Conservation (phyloP, 345 rosid genomes). For the Populus alba region DNA sequence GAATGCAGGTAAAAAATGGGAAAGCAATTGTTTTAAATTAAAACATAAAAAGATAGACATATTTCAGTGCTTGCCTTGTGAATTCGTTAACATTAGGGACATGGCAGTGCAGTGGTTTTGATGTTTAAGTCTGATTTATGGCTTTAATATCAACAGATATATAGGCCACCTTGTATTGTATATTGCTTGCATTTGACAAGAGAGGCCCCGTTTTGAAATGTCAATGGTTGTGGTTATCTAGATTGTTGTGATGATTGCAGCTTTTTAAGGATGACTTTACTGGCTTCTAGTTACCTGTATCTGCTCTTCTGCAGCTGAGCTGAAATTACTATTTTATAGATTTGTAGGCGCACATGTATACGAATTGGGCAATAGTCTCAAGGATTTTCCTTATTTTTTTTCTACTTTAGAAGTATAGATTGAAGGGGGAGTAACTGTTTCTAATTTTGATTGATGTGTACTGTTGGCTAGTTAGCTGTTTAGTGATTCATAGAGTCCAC, state of each 20-base stretch:
- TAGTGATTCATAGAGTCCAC: not conserved
- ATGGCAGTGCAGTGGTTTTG: not conserved
- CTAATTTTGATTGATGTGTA: not conserved
- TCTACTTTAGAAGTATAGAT: not conserved
- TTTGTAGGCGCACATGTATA: not conserved
- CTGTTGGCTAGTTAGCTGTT: not conserved
- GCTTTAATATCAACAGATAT: not conserved
- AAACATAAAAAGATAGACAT: not conserved
- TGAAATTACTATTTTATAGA: not conserved
- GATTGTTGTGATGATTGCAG: not conserved
- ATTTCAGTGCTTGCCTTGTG: too few species aligned
- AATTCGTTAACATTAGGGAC: not conserved
- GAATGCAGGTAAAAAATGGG: conserved; percentile 28
- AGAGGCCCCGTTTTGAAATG: not conserved
- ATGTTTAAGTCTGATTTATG: not conserved
- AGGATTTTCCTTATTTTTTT: too few species aligned
- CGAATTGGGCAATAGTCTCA: not conserved
- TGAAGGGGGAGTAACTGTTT: not conserved
- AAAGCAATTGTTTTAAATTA: not conserved
- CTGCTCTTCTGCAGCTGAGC: not conserved
- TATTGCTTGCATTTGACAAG: not conserved
- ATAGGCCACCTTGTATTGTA: not conserved
- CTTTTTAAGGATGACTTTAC: not conserved
- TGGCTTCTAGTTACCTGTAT: not conserved
- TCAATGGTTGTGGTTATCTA: not conserved